These are phyloP conservation scores for Heliophila coronopifolia DNA, from an alignment of 441 rosid genomes.

Conservation along the genomic window DNA sequence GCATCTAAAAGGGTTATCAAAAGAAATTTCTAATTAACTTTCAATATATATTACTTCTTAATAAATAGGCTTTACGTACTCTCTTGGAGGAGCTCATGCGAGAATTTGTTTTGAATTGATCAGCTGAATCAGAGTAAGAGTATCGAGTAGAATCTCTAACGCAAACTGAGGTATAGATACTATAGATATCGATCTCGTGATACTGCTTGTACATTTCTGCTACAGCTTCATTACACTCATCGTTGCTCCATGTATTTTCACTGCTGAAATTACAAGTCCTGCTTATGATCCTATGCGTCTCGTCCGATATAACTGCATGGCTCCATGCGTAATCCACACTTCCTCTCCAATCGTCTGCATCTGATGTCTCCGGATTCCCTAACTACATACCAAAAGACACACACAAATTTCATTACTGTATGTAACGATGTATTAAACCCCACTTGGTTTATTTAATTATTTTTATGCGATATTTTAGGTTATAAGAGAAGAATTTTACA, in stretches of 20 bases:
- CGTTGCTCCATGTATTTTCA: constrained; percentile 53
- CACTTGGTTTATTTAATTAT: background rate
- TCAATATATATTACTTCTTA: background rate
- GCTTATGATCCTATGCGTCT: constrained; percentile 52
- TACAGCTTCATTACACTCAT: constrained; percentile 47
- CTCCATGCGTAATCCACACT: constrained; percentile 94
- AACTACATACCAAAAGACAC: no score
- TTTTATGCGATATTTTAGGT: constrained; percentile 13
- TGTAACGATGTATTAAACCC: background rate
- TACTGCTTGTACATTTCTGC: constrained; percentile 63
- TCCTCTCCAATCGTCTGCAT: constrained; percentile 84
- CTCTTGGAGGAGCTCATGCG: constrained; percentile 17
- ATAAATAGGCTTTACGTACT: no score
- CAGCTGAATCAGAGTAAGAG: constrained; percentile 19
- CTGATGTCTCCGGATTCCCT: constrained; percentile 87
- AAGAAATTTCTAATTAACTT: background rate
- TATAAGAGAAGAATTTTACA: background rate
- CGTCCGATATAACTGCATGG: constrained; percentile 86
- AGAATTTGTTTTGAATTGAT: constrained; percentile 11
- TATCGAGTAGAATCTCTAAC: constrained; percentile 40
- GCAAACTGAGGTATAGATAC: constrained; percentile 81
- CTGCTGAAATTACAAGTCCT: constrained; percentile 61
- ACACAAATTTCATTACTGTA: no score
- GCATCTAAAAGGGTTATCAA: constrained; percentile 14
- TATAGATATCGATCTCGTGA: constrained; percentile 76